phyloP scores from a whole-genome alignment of 805 yeast species.

The Metschnikowia borealis region DNA sequence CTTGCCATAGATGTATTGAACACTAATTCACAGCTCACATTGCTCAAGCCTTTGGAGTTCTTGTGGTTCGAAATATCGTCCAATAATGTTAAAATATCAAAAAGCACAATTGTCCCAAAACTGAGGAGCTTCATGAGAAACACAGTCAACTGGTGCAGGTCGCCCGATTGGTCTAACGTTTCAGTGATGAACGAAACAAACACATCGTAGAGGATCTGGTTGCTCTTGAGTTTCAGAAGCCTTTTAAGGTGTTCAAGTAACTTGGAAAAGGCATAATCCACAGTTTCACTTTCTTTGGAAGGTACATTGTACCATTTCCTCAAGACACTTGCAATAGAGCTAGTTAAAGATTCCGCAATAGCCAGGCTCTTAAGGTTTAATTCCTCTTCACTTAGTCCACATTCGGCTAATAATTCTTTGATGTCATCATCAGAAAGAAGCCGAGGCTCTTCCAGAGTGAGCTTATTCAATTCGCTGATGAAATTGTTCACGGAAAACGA shows the following conservation, averaged over 20 bases:
- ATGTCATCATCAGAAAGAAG: conserved; percentile 16
- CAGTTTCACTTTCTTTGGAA: conserved; percentile 8
- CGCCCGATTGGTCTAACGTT: background rate
- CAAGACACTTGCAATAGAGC: conserved; percentile 1
- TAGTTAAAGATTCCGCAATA: background rate
- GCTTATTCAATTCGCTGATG: conserved; percentile 23
- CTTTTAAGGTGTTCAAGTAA: conserved; percentile 11
- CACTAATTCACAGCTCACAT: conserved; percentile 1
- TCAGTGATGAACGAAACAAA: conserved; percentile 6
- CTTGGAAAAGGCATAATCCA: conserved; percentile 14
- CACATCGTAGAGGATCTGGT: conserved; percentile 3
- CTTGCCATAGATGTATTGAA: conserved; percentile 4
- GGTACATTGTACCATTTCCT: conserved; percentile 6
- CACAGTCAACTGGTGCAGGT: conserved; percentile 1
- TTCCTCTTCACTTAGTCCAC: conserved; percentile 7
- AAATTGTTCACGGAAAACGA: conserved; percentile 23
- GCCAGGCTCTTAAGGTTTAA: conserved; percentile 6
- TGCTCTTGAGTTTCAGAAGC: conserved; percentile 1
- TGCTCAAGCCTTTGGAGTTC: background rate
- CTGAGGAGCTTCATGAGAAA: conserved; percentile 17
- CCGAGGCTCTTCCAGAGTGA: conserved; percentile 13
- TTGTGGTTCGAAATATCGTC: conserved; percentile 5
- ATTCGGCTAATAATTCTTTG: conserved; percentile 13
- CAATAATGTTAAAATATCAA: conserved; percentile 13
- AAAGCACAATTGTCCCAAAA: conserved; percentile 16